A percentile compares a stretch with the other conserved stretches of the same genome.
These are phyloP conservation scores for Xanthoconium stramineum DNA, from an alignment of 768 basidiomycete genomes.

Conservation along the genomic window DNA sequence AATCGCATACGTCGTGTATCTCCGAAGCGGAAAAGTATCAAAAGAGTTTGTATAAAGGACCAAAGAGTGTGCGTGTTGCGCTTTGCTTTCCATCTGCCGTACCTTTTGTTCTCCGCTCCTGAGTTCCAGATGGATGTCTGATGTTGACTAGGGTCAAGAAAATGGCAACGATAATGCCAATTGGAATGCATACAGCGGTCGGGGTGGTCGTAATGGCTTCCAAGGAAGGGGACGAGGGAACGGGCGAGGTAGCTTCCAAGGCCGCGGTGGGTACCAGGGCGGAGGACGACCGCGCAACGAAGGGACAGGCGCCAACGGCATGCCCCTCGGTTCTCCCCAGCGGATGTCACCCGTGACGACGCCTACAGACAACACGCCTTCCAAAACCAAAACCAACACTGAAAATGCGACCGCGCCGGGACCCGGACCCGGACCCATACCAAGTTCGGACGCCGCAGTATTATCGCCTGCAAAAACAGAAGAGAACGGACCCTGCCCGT, in stretches of 20 bases:
- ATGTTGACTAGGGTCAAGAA: background rate
- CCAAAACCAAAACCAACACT: background rate
- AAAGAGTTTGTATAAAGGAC: conserved; percentile 79
- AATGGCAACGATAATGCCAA: background rate
- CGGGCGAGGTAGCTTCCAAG: conserved; percentile 32
- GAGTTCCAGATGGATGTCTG: background rate
- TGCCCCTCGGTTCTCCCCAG: conserved; percentile 62
- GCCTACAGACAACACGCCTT: conserved; percentile 11
- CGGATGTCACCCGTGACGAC: conserved; percentile 46
- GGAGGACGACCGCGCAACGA: conserved; percentile 20
- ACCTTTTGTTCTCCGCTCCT: background rate
- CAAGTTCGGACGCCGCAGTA: background rate
- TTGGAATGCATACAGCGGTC: conserved; percentile 11
- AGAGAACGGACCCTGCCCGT: background rate
- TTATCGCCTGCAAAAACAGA: background rate
- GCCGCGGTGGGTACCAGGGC: conserved; percentile 26
- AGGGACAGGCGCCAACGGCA: conserved; percentile 66
- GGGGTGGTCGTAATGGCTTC: conserved; percentile 6
- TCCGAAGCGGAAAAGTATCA: conserved; percentile 94
- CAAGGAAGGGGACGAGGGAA: conserved; percentile 31
- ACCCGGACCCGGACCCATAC: background rate
- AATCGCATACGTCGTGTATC: conserved; percentile 79
- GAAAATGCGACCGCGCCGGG: background rate
- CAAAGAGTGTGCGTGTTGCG: conserved; percentile 41
- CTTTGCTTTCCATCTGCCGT: background rate